These are phyloP conservation scores for Microdochium trichocladiopsis DNA, from an alignment of 2,329 filamentous ascomycete genomes.

Conservation along the genomic window DNA sequence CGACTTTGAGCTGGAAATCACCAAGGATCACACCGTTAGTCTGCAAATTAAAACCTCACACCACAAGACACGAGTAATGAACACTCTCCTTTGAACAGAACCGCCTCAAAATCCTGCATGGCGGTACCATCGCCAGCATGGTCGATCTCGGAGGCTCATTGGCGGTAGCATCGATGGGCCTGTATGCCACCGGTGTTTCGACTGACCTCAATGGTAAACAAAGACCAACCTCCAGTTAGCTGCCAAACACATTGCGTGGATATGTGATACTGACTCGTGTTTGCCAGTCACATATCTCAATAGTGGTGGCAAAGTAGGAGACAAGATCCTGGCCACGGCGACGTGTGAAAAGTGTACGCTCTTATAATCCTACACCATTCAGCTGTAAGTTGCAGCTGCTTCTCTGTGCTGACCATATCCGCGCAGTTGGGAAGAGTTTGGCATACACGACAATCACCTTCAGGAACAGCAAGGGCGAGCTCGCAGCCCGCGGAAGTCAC, in stretches of 20 bases:
- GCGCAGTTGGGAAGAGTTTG: constrained; percentile 53
- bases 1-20: constrained; percentile 69
- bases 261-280: constrained; percentile 1
- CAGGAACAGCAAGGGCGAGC: constrained; percentile 48
- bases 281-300: constrained; percentile 54
- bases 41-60: too few relatives aligned
- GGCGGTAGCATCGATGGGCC: constrained; percentile 56
- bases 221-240: background rate
- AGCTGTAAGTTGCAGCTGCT: too few relatives aligned
- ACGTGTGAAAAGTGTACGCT: constrained; percentile 53
- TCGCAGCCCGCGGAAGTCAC: constrained; percentile 57
- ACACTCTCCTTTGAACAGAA: too few relatives aligned
- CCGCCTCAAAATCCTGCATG: constrained; percentile 68
- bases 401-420: background rate
- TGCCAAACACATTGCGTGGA: background rate
- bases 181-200: constrained; percentile 57
- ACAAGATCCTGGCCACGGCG: constrained; percentile 48
- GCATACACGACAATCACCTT: constrained; percentile 57
- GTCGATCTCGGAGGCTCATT: constrained; percentile 60
- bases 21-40: constrained; percentile 66
- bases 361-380: background rate
- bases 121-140: constrained; percentile 72
- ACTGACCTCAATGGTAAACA: constrained; percentile 54
- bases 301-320: constrained; percentile 49
- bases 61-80: too few relatives aligned